These are phyloP conservation scores for Penicillium hesseltinei DNA, from an alignment of 2,329 filamentous ascomycete species.

Conservation along the genomic window DNA sequence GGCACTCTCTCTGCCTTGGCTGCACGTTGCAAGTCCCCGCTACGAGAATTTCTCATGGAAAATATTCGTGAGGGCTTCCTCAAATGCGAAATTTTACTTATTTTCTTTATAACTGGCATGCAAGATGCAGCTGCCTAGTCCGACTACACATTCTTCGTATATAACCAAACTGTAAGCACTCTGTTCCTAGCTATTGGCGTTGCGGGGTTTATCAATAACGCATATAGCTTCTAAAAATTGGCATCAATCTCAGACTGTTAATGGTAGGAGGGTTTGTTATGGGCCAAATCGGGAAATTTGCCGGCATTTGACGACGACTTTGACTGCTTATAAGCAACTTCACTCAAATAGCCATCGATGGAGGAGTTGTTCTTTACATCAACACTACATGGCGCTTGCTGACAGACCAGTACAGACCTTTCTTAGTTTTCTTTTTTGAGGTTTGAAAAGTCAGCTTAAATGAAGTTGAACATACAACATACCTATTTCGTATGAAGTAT, in stretches of 20 bases:
- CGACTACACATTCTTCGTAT: conserved; percentile 62
- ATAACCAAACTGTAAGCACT: conserved; percentile 66
- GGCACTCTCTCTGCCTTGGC: background rate
- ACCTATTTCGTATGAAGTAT: background rate
- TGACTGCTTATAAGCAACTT: background rate
- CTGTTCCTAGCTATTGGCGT: conserved; percentile 58
- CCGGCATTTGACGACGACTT: background rate
- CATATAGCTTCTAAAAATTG: conserved; percentile 58
- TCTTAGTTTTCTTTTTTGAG: too few species aligned
- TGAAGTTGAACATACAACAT: too few species aligned
- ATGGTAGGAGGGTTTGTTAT: conserved; percentile 45
- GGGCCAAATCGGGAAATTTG: background rate
- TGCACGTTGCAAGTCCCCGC: background rate
- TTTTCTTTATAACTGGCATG: conserved; percentile 42
- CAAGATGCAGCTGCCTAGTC: conserved; percentile 60
- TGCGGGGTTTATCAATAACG: conserved; percentile 47
- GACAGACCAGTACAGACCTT: background rate
- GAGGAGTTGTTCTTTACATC: background rate
- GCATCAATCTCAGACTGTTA: conserved; percentile 56
- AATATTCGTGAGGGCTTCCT: conserved; percentile 24
- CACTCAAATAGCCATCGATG: background rate
- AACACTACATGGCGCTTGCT: background rate
- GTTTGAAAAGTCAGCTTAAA: too few species aligned
- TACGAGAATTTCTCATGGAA: conserved; percentile 13
- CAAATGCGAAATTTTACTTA: conserved; percentile 36